A percentile compares a stretch with the other conserved stretches of the same genome.
Conservation (phyloP, 1,284 basidiomycete species). For the Ustilago nuda region DNA sequence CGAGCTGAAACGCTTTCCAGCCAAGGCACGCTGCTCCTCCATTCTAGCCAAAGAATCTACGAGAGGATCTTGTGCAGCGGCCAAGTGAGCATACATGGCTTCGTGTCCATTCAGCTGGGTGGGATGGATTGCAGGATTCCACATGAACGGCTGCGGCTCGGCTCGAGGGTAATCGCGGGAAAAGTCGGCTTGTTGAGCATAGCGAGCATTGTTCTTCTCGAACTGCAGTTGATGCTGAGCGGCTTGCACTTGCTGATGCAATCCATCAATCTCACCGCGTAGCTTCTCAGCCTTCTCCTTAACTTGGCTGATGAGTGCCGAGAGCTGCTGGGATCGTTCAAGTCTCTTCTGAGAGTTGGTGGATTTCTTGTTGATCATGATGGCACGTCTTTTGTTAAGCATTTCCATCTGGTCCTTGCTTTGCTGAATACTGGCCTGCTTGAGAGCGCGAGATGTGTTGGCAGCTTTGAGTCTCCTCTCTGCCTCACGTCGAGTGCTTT, state of each 20-base stretch:
- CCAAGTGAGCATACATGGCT: constrained; percentile 34
- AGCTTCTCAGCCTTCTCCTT: constrained; percentile 24
- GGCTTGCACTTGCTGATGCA: constrained; percentile 25
- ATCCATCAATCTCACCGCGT: constrained; percentile 17
- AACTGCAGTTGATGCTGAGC: constrained; percentile 32
- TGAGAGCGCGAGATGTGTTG: constrained; percentile 73
- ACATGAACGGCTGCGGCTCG: constrained; percentile 14
- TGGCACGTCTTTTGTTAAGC: constrained; percentile 74
- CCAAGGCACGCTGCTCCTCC: constrained; percentile 37
- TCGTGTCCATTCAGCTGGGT: constrained; percentile 19
- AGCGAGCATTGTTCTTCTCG: constrained; percentile 27
- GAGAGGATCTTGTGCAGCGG: constrained; percentile 40
- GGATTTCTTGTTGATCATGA: constrained; percentile 46
- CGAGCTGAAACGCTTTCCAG: constrained; percentile 18
- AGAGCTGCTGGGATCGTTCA: constrained; percentile 31
- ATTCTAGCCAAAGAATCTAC: constrained; percentile 41
- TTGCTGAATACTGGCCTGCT: constrained; percentile 65
- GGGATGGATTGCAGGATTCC: constrained; percentile 20
- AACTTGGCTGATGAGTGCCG: constrained; percentile 15
- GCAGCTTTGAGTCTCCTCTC: constrained; percentile 85
- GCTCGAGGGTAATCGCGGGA: constrained; percentile 11
- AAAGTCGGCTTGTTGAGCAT: constrained; percentile 18
- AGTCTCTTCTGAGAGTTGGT: constrained; percentile 44
- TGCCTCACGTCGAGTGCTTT: constrained; percentile 81
- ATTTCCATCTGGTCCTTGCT: constrained; percentile 78